These are phyloP conservation scores for Colletotrichum simmondsii DNA, from an alignment of 2,329 filamentous ascomycete species.

Conservation along the genomic window DNA sequence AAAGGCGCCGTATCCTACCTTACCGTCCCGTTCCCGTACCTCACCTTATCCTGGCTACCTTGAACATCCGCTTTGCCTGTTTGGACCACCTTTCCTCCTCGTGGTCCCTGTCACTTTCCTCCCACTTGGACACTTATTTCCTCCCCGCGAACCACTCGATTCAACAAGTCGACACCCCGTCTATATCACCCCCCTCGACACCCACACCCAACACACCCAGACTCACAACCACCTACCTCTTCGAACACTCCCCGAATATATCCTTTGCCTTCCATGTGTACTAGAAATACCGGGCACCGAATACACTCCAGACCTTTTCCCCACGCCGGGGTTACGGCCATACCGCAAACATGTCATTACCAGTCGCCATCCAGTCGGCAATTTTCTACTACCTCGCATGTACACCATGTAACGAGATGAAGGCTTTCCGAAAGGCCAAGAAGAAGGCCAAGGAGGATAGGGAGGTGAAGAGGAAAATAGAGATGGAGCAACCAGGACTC, in stretches of 20 bases:
- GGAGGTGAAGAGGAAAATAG: conserved; percentile 71
- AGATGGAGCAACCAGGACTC: conserved; percentile 75
- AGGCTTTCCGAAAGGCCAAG: conserved; percentile 76
- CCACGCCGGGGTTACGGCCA: conserved; percentile 28
- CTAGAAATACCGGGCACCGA: conserved; percentile 10
- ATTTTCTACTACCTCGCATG: conserved; percentile 83
- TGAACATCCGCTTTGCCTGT: conserved; percentile 11
- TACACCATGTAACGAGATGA: conserved; percentile 79
- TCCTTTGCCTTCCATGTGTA: conserved; percentile 25
- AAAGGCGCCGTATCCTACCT: neutral
- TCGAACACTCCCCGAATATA: neutral
- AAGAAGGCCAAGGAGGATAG: conserved; percentile 76
- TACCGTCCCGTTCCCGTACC: neutral
- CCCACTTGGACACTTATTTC: neutral
- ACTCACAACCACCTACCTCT: neutral
- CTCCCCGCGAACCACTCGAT: conserved; percentile 12
- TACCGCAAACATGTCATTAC: conserved; percentile 54
- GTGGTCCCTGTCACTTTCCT: conserved; percentile 14
- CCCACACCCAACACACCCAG: conserved; percentile 27
- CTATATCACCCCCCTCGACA: conserved; percentile 18
- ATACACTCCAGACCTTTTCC: conserved; percentile 9
- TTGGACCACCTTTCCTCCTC: neutral
- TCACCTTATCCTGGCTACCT: neutral
- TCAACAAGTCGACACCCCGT: conserved; percentile 5
- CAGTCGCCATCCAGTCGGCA: conserved; percentile 76